Conservation (phyloP, 2,329 filamentous ascomycete genomes). For the Penicillium sp. region DNA sequence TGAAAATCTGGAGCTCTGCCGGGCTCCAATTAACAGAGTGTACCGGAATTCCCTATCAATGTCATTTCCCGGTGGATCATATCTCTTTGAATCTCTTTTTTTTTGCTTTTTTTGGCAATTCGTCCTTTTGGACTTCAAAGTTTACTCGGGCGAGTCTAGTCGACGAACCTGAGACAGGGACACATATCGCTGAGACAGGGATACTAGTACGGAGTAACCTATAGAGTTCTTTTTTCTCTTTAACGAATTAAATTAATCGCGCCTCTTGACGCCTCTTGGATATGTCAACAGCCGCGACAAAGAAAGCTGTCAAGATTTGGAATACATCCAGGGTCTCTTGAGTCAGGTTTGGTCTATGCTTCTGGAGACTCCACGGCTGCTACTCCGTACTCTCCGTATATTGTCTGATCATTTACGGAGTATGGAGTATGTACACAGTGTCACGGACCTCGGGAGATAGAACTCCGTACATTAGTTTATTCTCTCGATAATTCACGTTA, state of each 20-base stretch:
- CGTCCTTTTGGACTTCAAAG: no score
- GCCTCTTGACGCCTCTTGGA: background rate
- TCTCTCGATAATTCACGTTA: background rate
- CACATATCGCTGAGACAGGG: background rate
- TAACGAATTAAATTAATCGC: background rate
- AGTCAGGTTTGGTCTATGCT: background rate
- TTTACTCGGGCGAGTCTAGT: background rate
- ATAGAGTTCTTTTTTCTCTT: no score
- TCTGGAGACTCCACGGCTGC: background rate
- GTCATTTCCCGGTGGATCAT: background rate
- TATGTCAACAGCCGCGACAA: conserved; percentile 2
- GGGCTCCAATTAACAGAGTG: background rate
- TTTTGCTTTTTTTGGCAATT: no score
- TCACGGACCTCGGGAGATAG: no score
- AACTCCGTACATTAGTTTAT: no score
- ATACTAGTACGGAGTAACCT: background rate
- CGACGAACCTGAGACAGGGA: no score
- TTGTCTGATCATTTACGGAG: background rate
- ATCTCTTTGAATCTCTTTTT: background rate
- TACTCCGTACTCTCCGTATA: background rate
- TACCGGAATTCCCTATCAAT: no score
- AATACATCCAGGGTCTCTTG: background rate
- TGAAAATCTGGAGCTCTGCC: conserved; percentile 6
- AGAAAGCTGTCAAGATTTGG: background rate
- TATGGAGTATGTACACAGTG: no score